A percentile compares a stretch with the other conserved stretches of the same genome.
Conservation (phyloP, 1,284 basidiomycete species). For the Dichomitus squalens region DNA sequence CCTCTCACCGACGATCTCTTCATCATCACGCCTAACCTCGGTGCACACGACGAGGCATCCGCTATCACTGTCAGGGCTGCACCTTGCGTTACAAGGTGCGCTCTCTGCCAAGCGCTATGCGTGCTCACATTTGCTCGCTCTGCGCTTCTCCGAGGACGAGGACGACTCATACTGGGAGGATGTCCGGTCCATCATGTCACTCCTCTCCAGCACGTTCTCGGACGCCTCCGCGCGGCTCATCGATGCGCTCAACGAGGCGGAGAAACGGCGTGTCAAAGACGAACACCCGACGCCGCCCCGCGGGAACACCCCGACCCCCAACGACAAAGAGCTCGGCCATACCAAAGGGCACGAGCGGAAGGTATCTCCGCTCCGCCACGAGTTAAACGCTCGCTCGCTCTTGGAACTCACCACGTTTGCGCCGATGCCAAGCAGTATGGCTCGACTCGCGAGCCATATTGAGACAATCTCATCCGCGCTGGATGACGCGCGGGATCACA, state of each 20-base stretch:
- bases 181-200: slow-evolving; percentile 68
- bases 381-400: slow-evolving; percentile 22
- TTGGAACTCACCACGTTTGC: slow-evolving; percentile 57
- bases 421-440: slow-evolving; percentile 65
- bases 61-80: slow-evolving; percentile 63
- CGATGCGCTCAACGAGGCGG: slow-evolving; percentile 61
- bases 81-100: slow-evolving; percentile 60
- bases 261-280: slow-evolving; percentile 49
- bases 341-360: slow-evolving; percentile 14
- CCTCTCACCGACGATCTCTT: slow-evolving; percentile 26
- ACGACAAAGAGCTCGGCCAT: slow-evolving; percentile 13
- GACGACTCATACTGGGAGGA: slow-evolving; percentile 78
- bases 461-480: slow-evolving; percentile 67
- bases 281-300: slow-evolving; percentile 46
- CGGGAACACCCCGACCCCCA: slow-evolving; percentile 10
- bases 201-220: slow-evolving; percentile 65
- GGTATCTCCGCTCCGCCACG: slow-evolving; percentile 10
- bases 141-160: slow-evolving; percentile 63
- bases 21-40: slow-evolving; percentile 52
- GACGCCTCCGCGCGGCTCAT: slow-evolving; percentile 63
- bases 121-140: slow-evolving; percentile 73
- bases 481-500: slow-evolving; percentile 64
- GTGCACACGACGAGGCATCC: slow-evolving; percentile 64
- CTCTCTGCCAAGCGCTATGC: slow-evolving; percentile 72
- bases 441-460: slow-evolving; percentile 70